phyloP scores from a whole-genome alignment of 2,329 filamentous ascomycete genomes.

The Cyphellophora europaea region DNA sequence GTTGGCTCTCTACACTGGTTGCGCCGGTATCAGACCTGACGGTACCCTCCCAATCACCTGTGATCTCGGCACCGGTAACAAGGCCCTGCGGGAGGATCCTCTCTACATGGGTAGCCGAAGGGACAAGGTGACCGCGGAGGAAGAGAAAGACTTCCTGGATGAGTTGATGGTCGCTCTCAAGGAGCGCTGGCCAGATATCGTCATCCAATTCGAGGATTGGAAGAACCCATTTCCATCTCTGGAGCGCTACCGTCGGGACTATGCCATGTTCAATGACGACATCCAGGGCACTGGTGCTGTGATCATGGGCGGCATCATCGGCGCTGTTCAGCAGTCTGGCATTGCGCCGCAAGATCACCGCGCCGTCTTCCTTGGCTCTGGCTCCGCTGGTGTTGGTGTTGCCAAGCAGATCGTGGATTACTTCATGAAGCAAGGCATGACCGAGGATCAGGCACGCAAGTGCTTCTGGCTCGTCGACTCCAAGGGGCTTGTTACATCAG shows the following conservation, averaged over 20 bases:
- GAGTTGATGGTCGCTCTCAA: slow-evolving; percentile 91
- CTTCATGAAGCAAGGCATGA: slow-evolving; percentile 85
- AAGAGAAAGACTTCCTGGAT: slow-evolving; percentile 88
- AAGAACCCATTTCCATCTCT: slow-evolving; percentile 95
- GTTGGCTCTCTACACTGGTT: slow-evolving; percentile 86
- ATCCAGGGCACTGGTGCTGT: slow-evolving; percentile 96
- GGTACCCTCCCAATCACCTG: slow-evolving; percentile 53
- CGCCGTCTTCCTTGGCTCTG: slow-evolving; percentile 92
- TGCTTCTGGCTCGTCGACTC: slow-evolving; percentile 98
- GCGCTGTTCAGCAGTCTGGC: slow-evolving; percentile 71
- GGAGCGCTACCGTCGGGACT: slow-evolving; percentile 75
- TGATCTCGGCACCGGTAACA: slow-evolving; percentile 56
- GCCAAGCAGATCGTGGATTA: slow-evolving; percentile 97
- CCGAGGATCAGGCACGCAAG: slow-evolving; percentile 73
- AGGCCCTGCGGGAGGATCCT: slow-evolving; percentile 62
- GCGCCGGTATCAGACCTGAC: slow-evolving; percentile 83
- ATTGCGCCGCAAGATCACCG: slow-evolving; percentile 83
- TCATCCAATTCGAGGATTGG: slow-evolving; percentile 95
- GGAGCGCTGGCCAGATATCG: slow-evolving; percentile 63
- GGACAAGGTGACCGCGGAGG: slow-evolving; percentile 65
- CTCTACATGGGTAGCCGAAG: slow-evolving; percentile 85
- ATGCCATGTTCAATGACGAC: slow-evolving; percentile 98
- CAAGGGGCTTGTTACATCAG: slow-evolving; percentile 84
- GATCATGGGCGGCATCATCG: slow-evolving; percentile 73
- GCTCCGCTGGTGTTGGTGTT: slow-evolving; percentile 91